A percentile compares a stretch with the other conserved stretches of the same genome.
phyloP scores from a whole-genome alignment of 768 basidiomycete genomes.

The Boletus pseudopeckii region DNA sequence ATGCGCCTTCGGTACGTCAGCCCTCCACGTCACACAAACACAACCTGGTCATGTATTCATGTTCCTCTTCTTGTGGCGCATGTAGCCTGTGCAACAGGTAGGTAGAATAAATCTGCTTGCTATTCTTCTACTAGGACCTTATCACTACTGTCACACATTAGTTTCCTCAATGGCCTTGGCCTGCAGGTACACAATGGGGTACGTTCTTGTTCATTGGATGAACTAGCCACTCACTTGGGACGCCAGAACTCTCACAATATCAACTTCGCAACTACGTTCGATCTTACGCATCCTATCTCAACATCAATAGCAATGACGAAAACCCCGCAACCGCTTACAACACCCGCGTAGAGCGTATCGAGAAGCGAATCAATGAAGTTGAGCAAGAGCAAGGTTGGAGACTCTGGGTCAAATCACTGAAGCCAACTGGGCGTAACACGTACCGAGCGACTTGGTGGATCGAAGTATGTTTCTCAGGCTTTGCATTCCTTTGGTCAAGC shows the following conservation, averaged over 20 bases:
- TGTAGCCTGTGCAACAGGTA: constrained; percentile 5
- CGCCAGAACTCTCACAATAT: constrained; percentile 32
- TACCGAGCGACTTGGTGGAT: constrained; percentile 33
- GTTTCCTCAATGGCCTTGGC: constrained; percentile 18
- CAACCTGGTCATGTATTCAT: not conserved
- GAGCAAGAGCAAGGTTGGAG: constrained; percentile 12
- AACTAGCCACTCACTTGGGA: not conserved
- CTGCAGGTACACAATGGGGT: constrained; percentile 14
- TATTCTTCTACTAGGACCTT: not conserved
- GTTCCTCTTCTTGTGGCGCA: not conserved
- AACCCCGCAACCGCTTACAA: constrained; percentile 40
- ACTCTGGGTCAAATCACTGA: constrained; percentile 9
- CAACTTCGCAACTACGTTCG: constrained; percentile 33
- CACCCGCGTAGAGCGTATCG: constrained; percentile 45
- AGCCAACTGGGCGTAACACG: constrained; percentile 8
- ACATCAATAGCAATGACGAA: constrained; percentile 32
- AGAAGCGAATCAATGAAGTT: constrained; percentile 33
- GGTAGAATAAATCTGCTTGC: not conserved
- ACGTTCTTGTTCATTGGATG: not conserved
- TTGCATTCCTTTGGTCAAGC: not conserved
- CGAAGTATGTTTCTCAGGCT: not conserved
- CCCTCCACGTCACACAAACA: not conserved
- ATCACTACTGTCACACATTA: not conserved
- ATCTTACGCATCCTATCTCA: constrained; percentile 13
- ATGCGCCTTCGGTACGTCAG: constrained; percentile 9